These are phyloP conservation scores for Manihot esculenta DNA, from an alignment of 441 rosid species.

Conservation along the genomic window DNA sequence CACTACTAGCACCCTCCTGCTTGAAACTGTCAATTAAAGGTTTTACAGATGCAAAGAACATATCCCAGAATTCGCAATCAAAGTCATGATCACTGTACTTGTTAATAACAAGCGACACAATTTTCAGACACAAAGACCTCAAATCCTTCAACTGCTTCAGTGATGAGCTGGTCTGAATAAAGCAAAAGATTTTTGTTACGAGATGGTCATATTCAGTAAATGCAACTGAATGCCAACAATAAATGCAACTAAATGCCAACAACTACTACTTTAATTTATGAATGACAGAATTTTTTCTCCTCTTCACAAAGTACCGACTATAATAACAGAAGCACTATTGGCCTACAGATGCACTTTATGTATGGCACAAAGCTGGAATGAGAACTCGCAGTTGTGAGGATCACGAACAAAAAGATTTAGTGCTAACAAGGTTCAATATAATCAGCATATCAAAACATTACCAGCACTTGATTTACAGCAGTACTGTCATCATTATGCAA, in stretches of 20 bases:
- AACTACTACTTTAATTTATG: background rate
- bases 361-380: background rate
- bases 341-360: background rate
- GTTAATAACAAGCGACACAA: slow-evolving; percentile 67
- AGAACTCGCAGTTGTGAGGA: background rate
- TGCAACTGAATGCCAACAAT: background rate
- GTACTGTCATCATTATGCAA: slow-evolving; percentile 34
- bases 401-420: background rate
- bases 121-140: slow-evolving; percentile 82
- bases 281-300: background rate
- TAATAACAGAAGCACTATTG: background rate
- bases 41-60: slow-evolving; percentile 73
- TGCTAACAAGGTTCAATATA: slow-evolving; percentile 1
- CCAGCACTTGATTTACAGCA: slow-evolving; percentile 40
- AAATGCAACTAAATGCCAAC: too few relatives aligned
- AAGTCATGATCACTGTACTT: slow-evolving; percentile 83
- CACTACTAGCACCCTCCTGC: slow-evolving; percentile 95
- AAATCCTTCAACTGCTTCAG: slow-evolving; percentile 73
- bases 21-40: slow-evolving; percentile 75
- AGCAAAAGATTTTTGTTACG: slow-evolving; percentile 13
- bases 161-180: slow-evolving; percentile 52
- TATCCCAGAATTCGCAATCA: slow-evolving; percentile 79
- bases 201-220: background rate
- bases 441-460: slow-evolving; percentile 27
- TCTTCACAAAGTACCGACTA: background rate